Percentiles rank a stretch among this genome's conserved stretches.
Evolutionary conservation across 1,284 basidiomycete genomes (phyloP).

Genomic region (Ganoderma resinaceum): DNA sequence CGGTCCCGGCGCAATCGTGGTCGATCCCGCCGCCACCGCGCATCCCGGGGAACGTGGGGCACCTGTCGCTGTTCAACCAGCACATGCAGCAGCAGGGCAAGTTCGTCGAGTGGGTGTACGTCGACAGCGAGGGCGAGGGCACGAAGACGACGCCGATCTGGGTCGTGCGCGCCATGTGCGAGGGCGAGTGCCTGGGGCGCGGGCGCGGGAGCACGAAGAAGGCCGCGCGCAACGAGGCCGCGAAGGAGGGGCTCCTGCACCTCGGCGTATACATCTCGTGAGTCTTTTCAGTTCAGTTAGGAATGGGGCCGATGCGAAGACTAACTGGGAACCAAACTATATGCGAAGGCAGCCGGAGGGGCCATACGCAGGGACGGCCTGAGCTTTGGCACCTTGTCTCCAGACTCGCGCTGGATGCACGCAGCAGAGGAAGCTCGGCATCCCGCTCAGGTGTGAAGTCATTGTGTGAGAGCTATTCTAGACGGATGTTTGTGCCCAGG

Average conservation of each 20-base stretch:
- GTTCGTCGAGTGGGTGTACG: constrained; percentile 73
- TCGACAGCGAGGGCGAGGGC: constrained; percentile 50
- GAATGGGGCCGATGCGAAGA: neutral
- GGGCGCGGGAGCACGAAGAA: constrained; percentile 79
- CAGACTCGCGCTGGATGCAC: constrained; percentile 43
- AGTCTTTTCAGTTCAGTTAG: constrained; percentile 17
- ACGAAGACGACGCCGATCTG: constrained; percentile 74
- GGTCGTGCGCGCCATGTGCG: constrained; percentile 67
- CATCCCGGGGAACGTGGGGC: constrained; percentile 51
- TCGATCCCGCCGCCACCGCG: constrained; percentile 38
- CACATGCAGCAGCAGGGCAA: constrained; percentile 63
- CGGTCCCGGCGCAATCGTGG: constrained; percentile 30
- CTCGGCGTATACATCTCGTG: constrained; percentile 42
- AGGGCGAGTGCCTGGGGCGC: constrained; percentile 60
- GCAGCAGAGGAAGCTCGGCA: constrained; percentile 35
- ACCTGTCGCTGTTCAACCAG: constrained; percentile 81
- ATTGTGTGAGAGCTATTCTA: constrained; percentile 33
- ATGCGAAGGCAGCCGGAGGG: constrained; percentile 33
- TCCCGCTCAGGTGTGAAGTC: constrained; percentile 44
- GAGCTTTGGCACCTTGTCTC: constrained; percentile 39
- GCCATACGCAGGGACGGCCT: constrained; percentile 13
- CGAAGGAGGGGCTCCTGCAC: constrained; percentile 43
- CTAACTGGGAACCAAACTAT: constrained; percentile 9
- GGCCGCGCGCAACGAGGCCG: constrained; percentile 68
- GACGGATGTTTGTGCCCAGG: constrained; percentile 26